Evolutionary conservation across 805 yeast species (phyloP).

Genomic region (Kazachstania kunashirensis): DNA sequence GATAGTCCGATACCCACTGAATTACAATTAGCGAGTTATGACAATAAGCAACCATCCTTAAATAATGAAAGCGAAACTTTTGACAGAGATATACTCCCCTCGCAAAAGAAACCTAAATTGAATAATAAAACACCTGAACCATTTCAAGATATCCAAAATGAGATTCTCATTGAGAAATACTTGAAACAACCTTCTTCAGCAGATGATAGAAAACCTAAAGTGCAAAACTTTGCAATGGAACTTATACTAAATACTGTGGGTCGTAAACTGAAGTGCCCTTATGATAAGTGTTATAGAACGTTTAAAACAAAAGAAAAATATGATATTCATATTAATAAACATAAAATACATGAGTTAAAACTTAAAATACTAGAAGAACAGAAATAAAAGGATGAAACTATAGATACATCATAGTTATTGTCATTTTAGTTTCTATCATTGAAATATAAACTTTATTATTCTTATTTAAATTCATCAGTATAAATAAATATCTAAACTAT

Average conservation of each 20-base stretch:
- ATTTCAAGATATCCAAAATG: conserved; percentile 8
- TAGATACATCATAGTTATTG: too few relatives aligned
- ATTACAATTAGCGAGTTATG: neutral
- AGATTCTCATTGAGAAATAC: conserved; percentile 21
- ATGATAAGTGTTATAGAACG: conserved; percentile 40
- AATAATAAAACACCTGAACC: conserved; percentile 13
- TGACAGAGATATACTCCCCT: neutral
- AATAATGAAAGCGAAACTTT: neutral
- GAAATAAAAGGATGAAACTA: too few relatives aligned
- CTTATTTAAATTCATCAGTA: too few relatives aligned
- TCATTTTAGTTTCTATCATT: too few relatives aligned
- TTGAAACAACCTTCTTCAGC: conserved; percentile 3
- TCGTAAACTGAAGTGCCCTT: conserved; percentile 38
- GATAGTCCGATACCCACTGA: conserved; percentile 10
- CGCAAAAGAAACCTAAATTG: conserved; percentile 1
- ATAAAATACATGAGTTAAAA: conserved; percentile 28
- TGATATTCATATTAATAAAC: conserved; percentile 27
- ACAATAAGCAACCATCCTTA: neutral
- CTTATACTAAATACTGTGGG: conserved; percentile 30
- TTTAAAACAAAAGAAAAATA: conserved; percentile 36
- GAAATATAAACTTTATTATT: too few relatives aligned
- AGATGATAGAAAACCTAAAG: conserved; percentile 1
- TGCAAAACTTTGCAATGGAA: conserved; percentile 15
- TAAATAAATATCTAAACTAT: too few relatives aligned
- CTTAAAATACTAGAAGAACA: conserved; percentile 18